Conservation (phyloP, 345 rosid species). For the Acer yangbiense region DNA sequence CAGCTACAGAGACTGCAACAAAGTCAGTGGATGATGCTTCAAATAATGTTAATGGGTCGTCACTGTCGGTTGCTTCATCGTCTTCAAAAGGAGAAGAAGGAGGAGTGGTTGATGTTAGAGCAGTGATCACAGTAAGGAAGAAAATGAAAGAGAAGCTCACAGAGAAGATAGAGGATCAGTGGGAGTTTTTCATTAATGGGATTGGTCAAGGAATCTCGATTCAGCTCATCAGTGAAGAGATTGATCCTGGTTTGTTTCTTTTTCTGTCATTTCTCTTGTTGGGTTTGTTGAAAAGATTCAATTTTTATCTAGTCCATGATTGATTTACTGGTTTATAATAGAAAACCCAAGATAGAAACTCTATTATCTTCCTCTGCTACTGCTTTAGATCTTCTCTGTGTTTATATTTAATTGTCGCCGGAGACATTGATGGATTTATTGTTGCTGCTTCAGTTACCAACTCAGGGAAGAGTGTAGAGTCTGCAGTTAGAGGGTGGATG, state of each 20-base stretch:
- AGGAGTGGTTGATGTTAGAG: constrained; percentile 47
- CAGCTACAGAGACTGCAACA: constrained; percentile 41
- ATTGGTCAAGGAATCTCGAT: constrained; percentile 80
- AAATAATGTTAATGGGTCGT: constrained; percentile 29
- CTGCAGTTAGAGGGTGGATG: constrained; percentile 67
- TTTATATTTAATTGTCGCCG: no score
- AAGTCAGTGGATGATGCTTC: constrained; percentile 17
- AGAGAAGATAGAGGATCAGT: constrained; percentile 69
- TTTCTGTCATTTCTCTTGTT: neutral
- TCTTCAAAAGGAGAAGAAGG: neutral
- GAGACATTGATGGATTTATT: no score
- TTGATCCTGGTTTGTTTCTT: constrained; percentile 68
- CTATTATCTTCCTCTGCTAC: no score
- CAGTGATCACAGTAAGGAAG: constrained; percentile 73
- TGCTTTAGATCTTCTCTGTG: no score
- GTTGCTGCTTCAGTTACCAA: constrained; percentile 49
- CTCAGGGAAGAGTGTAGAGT: constrained; percentile 60
- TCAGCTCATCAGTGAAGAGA: constrained; percentile 80
- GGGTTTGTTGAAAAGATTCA: no score
- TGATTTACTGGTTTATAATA: no score
- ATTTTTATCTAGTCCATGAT: no score
- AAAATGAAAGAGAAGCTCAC: constrained; percentile 73
- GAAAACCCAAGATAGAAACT: no score
- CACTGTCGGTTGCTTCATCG: constrained; percentile 15
- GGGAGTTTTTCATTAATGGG: constrained; percentile 70